Conservation (phyloP, 2,329 filamentous ascomycete genomes). For the Sphaceloma murrayae region DNA sequence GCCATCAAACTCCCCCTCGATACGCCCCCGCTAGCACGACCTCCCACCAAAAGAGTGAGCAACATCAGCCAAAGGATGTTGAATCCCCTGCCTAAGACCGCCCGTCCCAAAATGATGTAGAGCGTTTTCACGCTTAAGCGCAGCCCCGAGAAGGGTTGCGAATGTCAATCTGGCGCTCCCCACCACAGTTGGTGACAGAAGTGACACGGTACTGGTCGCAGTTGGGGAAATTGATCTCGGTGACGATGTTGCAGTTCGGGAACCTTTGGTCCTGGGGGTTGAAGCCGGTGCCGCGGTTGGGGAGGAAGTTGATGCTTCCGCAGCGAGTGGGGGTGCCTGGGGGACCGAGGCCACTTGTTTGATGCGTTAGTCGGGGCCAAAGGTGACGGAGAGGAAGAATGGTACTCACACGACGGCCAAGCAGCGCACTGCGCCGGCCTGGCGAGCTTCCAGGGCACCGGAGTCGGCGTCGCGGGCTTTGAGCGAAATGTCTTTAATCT, state of each 20-base stretch:
- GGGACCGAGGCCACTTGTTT: neutral
- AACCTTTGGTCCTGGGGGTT: neutral
- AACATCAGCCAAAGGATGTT: neutral
- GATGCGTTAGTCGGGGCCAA: neutral
- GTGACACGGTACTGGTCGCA: slow-evolving; percentile 1
- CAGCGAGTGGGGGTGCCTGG: neutral
- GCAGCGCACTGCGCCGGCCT: neutral
- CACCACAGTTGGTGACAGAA: slow-evolving; percentile 5
- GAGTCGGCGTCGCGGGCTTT: too few species aligned
- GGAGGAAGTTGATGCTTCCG: neutral
- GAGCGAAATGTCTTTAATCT: neutral
- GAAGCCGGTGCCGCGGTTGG: neutral
- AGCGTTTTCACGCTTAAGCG: neutral
- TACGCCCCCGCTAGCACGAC: neutral
- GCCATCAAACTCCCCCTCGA: neutral
- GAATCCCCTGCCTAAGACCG: neutral
- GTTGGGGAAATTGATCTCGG: slow-evolving; percentile 6
- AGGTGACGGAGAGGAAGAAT: neutral
- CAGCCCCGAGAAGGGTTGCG: neutral
- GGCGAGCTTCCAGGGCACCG: neutral
- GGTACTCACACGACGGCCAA: neutral
- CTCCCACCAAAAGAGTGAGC: neutral
- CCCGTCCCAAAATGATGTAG: neutral
- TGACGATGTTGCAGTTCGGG: slow-evolving; percentile 5
- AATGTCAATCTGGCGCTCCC: neutral